A percentile compares a stretch with the other conserved stretches of the same genome.
Evolutionary conservation across 2,329 filamentous ascomycete genomes (phyloP).

Genomic region (Fusarium cyanostomum): DNA sequence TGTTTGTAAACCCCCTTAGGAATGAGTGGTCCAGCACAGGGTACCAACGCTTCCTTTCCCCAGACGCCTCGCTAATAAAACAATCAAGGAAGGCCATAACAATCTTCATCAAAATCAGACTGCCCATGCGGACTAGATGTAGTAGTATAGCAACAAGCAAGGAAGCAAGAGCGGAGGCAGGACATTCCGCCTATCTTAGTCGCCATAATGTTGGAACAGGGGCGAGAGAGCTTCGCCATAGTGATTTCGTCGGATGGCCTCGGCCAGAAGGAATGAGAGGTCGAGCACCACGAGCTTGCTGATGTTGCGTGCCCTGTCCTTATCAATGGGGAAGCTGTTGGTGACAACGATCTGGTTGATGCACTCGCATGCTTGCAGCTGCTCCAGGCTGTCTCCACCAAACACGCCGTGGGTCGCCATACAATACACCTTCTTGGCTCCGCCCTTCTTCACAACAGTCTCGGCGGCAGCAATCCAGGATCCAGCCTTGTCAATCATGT

Average conservation of each 20-base stretch:
- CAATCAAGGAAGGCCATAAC: constrained; percentile 27
- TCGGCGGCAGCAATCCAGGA: constrained; percentile 98
- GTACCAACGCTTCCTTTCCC: constrained; percentile 37
- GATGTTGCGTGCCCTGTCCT: constrained; percentile 73
- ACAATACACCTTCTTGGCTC: constrained; percentile 93
- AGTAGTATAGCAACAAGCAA: constrained; percentile 18
- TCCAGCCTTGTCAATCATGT: constrained; percentile 98
- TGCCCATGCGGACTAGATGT: constrained; percentile 4
- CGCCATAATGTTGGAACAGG: constrained; percentile 73
- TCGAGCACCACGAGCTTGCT: constrained; percentile 91
- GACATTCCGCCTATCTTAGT: constrained; percentile 51
- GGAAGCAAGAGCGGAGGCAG: constrained; percentile 11
- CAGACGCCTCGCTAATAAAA: constrained; percentile 51
- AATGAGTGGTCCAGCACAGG: constrained; percentile 27
- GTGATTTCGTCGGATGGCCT: constrained; percentile 95
- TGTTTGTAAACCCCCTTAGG: constrained; percentile 20
- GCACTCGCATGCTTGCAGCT: constrained; percentile 90
- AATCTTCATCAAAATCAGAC: constrained; percentile 29
- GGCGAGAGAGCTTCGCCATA: constrained; percentile 86
- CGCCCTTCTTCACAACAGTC: constrained; percentile 92
- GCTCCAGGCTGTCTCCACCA: constrained; percentile 85
- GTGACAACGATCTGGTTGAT: constrained; percentile 96
- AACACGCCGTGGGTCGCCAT: constrained; percentile 98
- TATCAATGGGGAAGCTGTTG: constrained; percentile 93
- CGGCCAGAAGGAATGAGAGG: constrained; percentile 85